phyloP scores from a whole-genome alignment of 2,329 filamentous ascomycete species.

The Seiridium cupressi region DNA sequence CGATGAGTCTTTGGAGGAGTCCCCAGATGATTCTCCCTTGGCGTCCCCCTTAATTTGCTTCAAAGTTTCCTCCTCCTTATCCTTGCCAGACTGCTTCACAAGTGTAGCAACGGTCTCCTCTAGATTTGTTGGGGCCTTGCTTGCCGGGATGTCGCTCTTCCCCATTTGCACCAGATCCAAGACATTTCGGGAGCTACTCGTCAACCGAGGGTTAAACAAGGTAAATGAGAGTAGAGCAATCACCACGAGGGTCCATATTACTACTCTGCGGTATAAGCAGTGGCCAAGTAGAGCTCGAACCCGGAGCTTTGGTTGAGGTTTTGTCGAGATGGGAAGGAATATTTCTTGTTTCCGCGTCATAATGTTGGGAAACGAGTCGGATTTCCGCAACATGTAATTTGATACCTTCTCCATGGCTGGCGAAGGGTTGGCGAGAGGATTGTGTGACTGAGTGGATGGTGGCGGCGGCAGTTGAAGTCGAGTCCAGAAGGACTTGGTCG shows the following conservation, averaged over 20 bases:
- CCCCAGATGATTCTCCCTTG: conserved; percentile 20
- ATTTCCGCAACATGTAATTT: conserved; percentile 20
- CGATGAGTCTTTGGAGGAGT: conserved; percentile 8
- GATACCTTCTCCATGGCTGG: conserved; percentile 23
- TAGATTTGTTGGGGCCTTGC: not conserved
- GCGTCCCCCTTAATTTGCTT: conserved; percentile 17
- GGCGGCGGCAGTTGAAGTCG: not conserved
- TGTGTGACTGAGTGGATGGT: not conserved
- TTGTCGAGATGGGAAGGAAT: conserved; percentile 25
- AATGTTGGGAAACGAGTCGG: conserved; percentile 14
- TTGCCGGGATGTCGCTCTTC: conserved; percentile 12
- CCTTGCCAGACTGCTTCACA: conserved; percentile 17
- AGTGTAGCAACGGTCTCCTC: conserved; percentile 12
- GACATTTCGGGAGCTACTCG: conserved; percentile 22
- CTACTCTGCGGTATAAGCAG: conserved; percentile 50
- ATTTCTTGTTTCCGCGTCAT: conserved; percentile 20
- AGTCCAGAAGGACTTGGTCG: not conserved
- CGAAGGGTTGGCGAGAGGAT: conserved; percentile 12
- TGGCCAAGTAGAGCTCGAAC: conserved; percentile 47
- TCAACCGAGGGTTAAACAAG: conserved; percentile 32
- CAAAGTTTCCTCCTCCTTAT: conserved; percentile 8
- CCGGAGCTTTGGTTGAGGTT: conserved; percentile 36
- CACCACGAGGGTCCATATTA: conserved; percentile 47
- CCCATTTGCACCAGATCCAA: conserved; percentile 24
- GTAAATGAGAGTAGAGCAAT: conserved; percentile 39